Percentiles rank a stretch among this genome's conserved stretches.
These are phyloP conservation scores for Trichoderma brevicompactum DNA, from an alignment of 2,329 filamentous ascomycete genomes.

Conservation along the genomic window DNA sequence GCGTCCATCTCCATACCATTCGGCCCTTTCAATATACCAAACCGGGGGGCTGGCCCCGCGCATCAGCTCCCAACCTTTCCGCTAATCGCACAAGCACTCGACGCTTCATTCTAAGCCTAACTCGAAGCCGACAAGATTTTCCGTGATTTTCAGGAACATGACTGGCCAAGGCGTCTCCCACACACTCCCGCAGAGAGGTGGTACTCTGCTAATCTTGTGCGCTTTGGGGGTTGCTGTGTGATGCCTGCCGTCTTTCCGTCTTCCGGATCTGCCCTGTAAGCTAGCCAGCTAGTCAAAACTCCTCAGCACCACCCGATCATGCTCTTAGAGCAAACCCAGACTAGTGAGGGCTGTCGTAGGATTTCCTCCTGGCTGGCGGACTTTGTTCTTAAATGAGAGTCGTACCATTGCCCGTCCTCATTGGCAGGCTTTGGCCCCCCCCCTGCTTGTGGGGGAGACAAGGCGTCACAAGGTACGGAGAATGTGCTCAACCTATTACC, in stretches of 20 bases:
- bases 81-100: not conserved
- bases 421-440: slow-evolving; percentile 1
- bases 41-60: slow-evolving; percentile 18
- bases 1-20: slow-evolving; percentile 22
- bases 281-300: not conserved
- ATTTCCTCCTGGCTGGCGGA: slow-evolving; percentile 1
- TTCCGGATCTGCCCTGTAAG: slow-evolving; percentile 4
- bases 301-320: not conserved
- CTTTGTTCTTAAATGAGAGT: not conserved
- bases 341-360: not conserved
- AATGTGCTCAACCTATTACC: slow-evolving; percentile 1
- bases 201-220: not conserved
- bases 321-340: no score
- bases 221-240: not conserved
- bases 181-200: not conserved
- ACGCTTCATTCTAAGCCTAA: slow-evolving; percentile 1
- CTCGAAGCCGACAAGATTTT: slow-evolving; percentile 13
- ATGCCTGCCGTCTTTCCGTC: slow-evolving; percentile 18
- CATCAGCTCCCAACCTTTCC: slow-evolving; percentile 12
- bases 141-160: not conserved
- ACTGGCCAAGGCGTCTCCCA: not conserved
- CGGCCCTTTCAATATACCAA: slow-evolving; percentile 25
- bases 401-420: not conserved
- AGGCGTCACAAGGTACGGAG: slow-evolving; percentile 18
- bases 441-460: slow-evolving; percentile 16